These are phyloP conservation scores for Globisporangium yorkense DNA, from an alignment of 352 stramenopile species.

Conservation along the genomic window DNA sequence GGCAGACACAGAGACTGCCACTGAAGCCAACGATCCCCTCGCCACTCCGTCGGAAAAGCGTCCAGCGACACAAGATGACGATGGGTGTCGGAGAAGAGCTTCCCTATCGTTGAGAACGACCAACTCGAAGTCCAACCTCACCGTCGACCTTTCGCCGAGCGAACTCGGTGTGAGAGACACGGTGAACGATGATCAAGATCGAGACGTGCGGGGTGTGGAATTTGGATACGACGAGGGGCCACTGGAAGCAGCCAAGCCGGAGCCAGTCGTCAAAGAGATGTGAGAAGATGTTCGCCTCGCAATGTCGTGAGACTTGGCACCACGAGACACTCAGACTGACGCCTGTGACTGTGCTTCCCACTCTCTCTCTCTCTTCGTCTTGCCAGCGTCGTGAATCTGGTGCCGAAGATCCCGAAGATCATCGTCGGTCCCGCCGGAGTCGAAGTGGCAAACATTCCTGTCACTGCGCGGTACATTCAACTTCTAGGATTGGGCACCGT, in stretches of 20 bases:
- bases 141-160: neutral
- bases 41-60: neutral
- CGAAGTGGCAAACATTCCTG: slow-evolving; percentile 28
- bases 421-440: slow-evolving; percentile 34
- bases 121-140: slow-evolving; percentile 5
- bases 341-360: neutral
- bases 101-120: slow-evolving; percentile 1
- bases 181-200: slow-evolving; percentile 12
- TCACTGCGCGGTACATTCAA: slow-evolving; percentile 66
- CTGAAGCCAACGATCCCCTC: no score
- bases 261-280: slow-evolving; percentile 4
- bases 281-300: neutral
- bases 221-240: slow-evolving; percentile 42
- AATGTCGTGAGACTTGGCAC: neutral
- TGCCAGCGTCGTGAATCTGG: slow-evolving; percentile 19
- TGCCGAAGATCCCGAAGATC: slow-evolving; percentile 61
- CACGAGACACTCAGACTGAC: neutral
- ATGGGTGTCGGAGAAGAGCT: neutral
- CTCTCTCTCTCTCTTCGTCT: neutral
- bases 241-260: neutral
- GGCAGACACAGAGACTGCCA: neutral
- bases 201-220: slow-evolving; percentile 24
- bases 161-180: slow-evolving; percentile 15
- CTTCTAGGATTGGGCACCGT: slow-evolving; percentile 59
- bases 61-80: neutral